These are phyloP conservation scores for Blastocystis sp. DNA, from an alignment of 352 stramenopile genomes.

Conservation along the genomic window DNA sequence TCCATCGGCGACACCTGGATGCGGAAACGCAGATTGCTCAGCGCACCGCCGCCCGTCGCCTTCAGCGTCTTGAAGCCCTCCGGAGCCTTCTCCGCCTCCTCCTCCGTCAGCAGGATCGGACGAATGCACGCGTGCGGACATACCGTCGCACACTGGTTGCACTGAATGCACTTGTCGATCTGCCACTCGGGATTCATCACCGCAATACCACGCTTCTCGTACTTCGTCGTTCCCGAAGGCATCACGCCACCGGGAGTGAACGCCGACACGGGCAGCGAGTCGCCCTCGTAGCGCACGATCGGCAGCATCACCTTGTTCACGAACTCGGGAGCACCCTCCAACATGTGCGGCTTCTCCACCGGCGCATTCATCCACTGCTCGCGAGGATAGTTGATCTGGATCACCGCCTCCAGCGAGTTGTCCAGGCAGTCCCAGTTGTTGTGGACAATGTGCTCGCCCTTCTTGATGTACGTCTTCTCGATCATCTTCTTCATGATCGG, in stretches of 20 bases:
- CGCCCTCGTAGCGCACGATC: conserved; percentile 53
- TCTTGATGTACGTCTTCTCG: conserved; percentile 64
- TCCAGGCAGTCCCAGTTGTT: conserved; percentile 65
- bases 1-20: conserved; percentile 64
- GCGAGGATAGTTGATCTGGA: conserved; percentile 58
- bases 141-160: conserved; percentile 65
- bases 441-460: conserved; percentile 64
- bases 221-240: conserved; percentile 62
- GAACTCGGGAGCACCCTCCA: conserved; percentile 56
- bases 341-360: conserved; percentile 62
- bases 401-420: background rate
- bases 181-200: conserved; percentile 6
- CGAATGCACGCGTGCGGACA: conserved; percentile 65
- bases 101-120: conserved; percentile 64
- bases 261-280: background rate
- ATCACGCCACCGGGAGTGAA: conserved; percentile 63
- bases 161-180: conserved; percentile 63
- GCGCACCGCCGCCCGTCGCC: conserved; percentile 58
- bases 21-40: conserved; percentile 63
- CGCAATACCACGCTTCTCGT: conserved; percentile 61
- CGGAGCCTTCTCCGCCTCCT: conserved; percentile 62
- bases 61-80: conserved; percentile 63
- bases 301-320: conserved; percentile 23
- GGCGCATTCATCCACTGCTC: conserved; percentile 61
- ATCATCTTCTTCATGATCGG: conserved; percentile 62